phyloP scores from a whole-genome alignment of 495 filamentous ascomycete species.

The Astrothelium macrocarpum region DNA sequence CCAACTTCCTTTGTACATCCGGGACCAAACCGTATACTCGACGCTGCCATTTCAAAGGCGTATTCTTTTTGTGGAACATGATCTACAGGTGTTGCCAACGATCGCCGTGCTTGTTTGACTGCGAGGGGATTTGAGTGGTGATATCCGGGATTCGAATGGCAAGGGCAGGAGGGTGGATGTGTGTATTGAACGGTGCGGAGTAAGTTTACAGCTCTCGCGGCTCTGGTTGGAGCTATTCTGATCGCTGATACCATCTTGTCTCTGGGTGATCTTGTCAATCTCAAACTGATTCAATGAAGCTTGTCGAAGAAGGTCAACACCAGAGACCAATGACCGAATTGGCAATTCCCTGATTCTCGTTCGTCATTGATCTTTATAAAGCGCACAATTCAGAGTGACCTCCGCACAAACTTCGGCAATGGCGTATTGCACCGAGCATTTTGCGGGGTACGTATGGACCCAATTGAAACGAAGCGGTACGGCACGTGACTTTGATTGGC shows the following conservation, averaged over 20 bases:
- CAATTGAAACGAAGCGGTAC: no score
- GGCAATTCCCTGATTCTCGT: no score
- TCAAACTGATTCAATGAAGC: no score
- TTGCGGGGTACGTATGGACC: no score
- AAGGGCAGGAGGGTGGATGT: conserved; percentile 83
- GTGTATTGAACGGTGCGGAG: conserved; percentile 83
- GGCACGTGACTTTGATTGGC: no score
- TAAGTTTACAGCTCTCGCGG: conserved; percentile 67
- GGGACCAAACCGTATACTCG: conserved; percentile 84
- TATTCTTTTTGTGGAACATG: conserved; percentile 76
- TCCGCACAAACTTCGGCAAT: no score
- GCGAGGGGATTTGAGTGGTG: conserved; percentile 47
- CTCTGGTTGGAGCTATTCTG: conserved; percentile 46
- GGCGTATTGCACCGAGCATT: no score
- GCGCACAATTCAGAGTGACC: no score
- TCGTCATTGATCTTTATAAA: no score
- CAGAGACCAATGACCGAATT: no score
- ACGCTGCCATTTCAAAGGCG: conserved; percentile 96
- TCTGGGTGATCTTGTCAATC: background rate
- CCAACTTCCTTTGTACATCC: conserved; percentile 96
- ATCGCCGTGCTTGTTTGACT: conserved; percentile 47
- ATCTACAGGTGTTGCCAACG: conserved; percentile 66
- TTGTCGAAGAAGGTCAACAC: no score
- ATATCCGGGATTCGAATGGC: conserved; percentile 75
- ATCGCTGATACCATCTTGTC: conserved; percentile 15